A percentile compares a stretch with the other conserved stretches of the same genome.
Evolutionary conservation across 306 rosid species (phyloP).

Genomic region (Sophora flavescens): DNA sequence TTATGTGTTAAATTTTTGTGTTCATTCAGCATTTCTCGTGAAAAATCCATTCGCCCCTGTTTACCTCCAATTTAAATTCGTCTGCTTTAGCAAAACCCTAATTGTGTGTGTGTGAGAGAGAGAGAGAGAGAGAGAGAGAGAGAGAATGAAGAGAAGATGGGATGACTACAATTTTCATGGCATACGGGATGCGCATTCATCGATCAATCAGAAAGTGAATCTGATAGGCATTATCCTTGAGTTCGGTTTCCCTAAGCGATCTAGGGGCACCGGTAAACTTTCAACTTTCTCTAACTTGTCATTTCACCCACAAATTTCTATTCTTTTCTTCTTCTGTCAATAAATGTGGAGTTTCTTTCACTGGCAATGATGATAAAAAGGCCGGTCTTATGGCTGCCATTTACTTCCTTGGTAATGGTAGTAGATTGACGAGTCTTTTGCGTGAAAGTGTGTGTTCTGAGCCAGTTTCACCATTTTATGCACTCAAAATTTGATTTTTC

Average conservation of each 20-base stretch:
- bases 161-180: slow-evolving; percentile 52
- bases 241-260: slow-evolving; percentile 52
- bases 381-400: slow-evolving; percentile 91
- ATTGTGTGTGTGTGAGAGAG: too few relatives aligned
- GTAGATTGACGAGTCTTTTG: slow-evolving; percentile 73
- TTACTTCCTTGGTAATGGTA: slow-evolving; percentile 54
- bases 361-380: slow-evolving; percentile 89
- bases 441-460: slow-evolving; percentile 70
- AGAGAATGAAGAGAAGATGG: slow-evolving; percentile 32
- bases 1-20: too few relatives aligned
- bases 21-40: too few relatives aligned
- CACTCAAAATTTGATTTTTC: not conserved
- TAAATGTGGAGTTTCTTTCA: not conserved
- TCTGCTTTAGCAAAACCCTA: slow-evolving; percentile 49
- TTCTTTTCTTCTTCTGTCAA: too few relatives aligned
- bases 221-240: slow-evolving; percentile 61
- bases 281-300: not conserved
- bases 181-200: slow-evolving; percentile 54
- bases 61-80: not conserved
- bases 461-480: slow-evolving; percentile 53
- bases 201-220: slow-evolving; percentile 54
- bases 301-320: too few relatives aligned
- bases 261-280: slow-evolving; percentile 68
- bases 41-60: not conserved
- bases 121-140: slow-evolving; percentile 21